Evolutionary conservation across 257 asterid genomes (phyloP), one percentile per base, ranked within the genome.

Genomic region (Fraxinus quadrangulata): DNA sequence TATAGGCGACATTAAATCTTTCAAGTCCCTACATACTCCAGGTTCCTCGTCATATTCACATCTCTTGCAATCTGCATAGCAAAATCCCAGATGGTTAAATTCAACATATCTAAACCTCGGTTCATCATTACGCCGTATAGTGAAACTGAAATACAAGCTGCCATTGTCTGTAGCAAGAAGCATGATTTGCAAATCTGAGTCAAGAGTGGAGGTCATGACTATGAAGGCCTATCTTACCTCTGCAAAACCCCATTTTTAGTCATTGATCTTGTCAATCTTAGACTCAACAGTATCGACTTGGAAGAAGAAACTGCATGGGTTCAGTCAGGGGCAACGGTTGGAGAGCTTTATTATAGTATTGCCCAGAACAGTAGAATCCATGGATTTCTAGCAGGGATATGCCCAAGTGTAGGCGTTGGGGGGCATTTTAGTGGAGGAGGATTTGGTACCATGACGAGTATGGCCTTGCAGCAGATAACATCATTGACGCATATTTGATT

Each of bases 381-480:
- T 24, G 81, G 54, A 31, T 78, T 78, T 21, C 77, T 77, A 3
- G 77, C 73, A 21, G 81, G 77, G 3, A 34, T 72, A 19, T 78
- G 61, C 67, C 30, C 67, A 1, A 40, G 71, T 28, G 6, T 78
- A 3, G 81, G 81, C 5, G 6, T 74, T 2, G 82, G 74, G 4
- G 78, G 82, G 12, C 82, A 66, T 68, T 10, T 79, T 3, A 74
- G 79, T 16, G 79, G 83, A n/a, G 79, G 79, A 6, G 83, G 75
- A 8, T 67, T 45, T 16, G 83, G 83, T 10, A 47, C 40, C 66
- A 31, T 79, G 54, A 16, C 69, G 34, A 30, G 26, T 31, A 67
- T n/a, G 83, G 83, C 4, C 73, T 74, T 10, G 42, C 80, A 1
- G 76, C 31, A 6, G 83, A 80, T 33, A 26, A 80, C 17, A 45